Conservation (phyloP, 441 rosid species). For the Croton laevigatus region DNA sequence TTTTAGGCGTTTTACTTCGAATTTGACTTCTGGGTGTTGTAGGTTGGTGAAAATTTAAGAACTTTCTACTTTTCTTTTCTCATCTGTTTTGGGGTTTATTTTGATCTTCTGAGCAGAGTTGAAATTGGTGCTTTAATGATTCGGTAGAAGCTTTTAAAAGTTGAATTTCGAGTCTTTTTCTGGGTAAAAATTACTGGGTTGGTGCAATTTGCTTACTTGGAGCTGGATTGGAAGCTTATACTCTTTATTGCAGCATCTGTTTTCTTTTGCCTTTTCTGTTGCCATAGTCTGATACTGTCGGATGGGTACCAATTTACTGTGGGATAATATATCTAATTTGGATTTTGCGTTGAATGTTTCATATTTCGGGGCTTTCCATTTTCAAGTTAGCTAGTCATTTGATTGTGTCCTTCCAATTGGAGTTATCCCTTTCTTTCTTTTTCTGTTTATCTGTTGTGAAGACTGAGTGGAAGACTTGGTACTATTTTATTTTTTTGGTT, state of each 20-base stretch:
- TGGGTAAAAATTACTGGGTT: background rate
- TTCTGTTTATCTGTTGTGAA: background rate
- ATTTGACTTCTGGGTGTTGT: slow-evolving; percentile 17
- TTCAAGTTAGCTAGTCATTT: background rate
- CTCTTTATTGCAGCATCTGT: background rate
- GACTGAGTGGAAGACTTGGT: background rate
- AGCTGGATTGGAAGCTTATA: background rate
- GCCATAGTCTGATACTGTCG: too few species aligned
- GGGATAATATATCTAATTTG: background rate
- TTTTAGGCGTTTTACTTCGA: slow-evolving; percentile 15
- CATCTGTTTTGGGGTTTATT: background rate
- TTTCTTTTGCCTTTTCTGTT: too few species aligned
- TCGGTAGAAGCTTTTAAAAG: background rate
- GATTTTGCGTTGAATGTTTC: background rate
- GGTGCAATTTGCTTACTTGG: background rate
- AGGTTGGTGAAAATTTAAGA: slow-evolving; percentile 3
- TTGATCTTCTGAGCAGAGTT: slow-evolving; percentile 1
- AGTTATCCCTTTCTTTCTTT: background rate
- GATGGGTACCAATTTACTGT: background rate
- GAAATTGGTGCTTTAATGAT: background rate
- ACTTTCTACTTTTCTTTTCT: slow-evolving; percentile 3
- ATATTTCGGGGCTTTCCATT: background rate
- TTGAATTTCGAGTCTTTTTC: slow-evolving; percentile 10
- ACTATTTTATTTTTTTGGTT: background rate
- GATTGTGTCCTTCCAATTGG: background rate